Percentiles rank a stretch among this genome's conserved stretches.
phyloP scores from a whole-genome alignment of 768 basidiomycete species.

The Mycena vulgaris region DNA sequence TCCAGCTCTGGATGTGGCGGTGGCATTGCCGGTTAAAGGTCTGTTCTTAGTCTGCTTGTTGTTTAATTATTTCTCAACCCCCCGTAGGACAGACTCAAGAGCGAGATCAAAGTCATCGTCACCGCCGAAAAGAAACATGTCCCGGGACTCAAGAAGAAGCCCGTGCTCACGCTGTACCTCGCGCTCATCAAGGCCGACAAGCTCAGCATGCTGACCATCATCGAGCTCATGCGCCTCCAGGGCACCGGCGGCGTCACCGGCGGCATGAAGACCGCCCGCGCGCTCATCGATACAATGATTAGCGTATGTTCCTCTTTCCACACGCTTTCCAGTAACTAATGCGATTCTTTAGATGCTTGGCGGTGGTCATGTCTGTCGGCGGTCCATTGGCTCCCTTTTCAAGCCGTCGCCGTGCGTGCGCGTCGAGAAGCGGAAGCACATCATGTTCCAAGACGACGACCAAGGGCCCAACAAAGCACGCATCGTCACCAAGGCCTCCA shows the following conservation, averaged over 20 bases:
- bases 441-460: slow-evolving; percentile 54
- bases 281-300: slow-evolving; percentile 89
- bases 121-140: slow-evolving; percentile 48
- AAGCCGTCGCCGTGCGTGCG: slow-evolving; percentile 79
- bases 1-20: slow-evolving; percentile 88
- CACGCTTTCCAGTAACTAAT: slow-evolving; percentile 14
- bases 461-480: slow-evolving; percentile 63
- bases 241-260: slow-evolving; percentile 82
- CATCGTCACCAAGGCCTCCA: slow-evolving; percentile 75
- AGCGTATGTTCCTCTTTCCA: no score
- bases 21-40: slow-evolving; percentile 79
- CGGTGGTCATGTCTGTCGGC: slow-evolving; percentile 80
- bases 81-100: slow-evolving; percentile 55
- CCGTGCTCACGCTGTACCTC: slow-evolving; percentile 76
- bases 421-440: slow-evolving; percentile 74
- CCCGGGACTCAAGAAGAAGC: slow-evolving; percentile 5
- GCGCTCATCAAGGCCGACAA: slow-evolving; percentile 81
- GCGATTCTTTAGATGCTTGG: slow-evolving; percentile 76
- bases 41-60: neutral
- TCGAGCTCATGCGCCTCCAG: slow-evolving; percentile 88
- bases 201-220: slow-evolving; percentile 89
- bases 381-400: slow-evolving; percentile 75
- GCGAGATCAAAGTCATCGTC: slow-evolving; percentile 66
- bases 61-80: neutral
- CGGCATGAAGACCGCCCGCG: slow-evolving; percentile 93